These are phyloP conservation scores for Scheffersomyces cryptocercus DNA, from an alignment of 1,139 yeast genomes.

Conservation along the genomic window DNA sequence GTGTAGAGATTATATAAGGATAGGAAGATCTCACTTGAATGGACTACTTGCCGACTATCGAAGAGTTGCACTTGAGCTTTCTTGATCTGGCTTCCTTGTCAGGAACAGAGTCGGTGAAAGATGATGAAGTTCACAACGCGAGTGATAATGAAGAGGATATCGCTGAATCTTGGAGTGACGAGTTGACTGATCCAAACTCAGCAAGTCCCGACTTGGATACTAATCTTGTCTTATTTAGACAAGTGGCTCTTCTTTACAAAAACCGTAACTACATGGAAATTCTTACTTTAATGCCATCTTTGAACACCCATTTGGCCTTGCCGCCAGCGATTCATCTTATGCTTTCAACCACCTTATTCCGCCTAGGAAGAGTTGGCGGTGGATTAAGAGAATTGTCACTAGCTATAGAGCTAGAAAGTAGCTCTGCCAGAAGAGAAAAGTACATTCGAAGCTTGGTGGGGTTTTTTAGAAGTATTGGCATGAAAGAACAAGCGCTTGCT, in stretches of 20 bases:
- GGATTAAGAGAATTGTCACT: constrained; percentile 29
- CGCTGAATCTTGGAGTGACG: background rate
- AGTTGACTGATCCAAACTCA: background rate
- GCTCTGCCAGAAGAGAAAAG: constrained; percentile 14
- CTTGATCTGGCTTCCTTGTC: background rate
- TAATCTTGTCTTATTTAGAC: constrained; percentile 1
- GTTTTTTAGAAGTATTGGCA: constrained; percentile 18
- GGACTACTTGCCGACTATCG: constrained; percentile 1
- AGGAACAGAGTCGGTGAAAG: too few species aligned
- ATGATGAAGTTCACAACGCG: too few species aligned
- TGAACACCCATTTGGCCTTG: constrained; percentile 5
- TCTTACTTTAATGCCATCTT: constrained; percentile 12
- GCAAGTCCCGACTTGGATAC: background rate
- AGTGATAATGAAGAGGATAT: background rate
- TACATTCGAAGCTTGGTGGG: constrained; percentile 16
- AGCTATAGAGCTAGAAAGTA: constrained; percentile 25
- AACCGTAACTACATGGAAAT: constrained; percentile 14
- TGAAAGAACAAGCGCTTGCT: constrained; percentile 8
- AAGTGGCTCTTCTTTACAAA: constrained; percentile 8
- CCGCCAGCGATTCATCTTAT: constrained; percentile 14
- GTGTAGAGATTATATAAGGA: too few species aligned
- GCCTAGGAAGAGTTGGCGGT: constrained; percentile 25
- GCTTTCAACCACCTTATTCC: constrained; percentile 22
- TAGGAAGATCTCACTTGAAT: background rate
- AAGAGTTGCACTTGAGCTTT: constrained; percentile 1